Base-by-base conservation (phyloP, 768 basidiomycete genomes). In the Lactarius hengduanensis region DNA sequence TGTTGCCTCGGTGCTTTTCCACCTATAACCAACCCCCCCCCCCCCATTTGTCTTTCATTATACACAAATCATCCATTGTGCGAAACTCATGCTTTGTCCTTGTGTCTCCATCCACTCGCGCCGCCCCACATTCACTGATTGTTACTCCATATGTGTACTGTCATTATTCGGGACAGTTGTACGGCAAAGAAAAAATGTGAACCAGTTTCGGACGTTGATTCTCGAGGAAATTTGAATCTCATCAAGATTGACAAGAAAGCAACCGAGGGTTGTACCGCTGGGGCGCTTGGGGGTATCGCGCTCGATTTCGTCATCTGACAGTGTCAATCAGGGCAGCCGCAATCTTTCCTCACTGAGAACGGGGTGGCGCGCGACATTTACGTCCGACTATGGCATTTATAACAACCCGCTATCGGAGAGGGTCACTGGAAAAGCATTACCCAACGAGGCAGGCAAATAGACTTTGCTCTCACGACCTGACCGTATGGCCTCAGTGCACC, bases 81-180 rank as follows among this genome's bases (percentile, higher is more conserved):
- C 65, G 61, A 58, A 67, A 50, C 40, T 59, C 66, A 54, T 63
- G 26, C 50, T 8, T 69, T 55, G 20, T 20, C 32, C 5, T 40
- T 57, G 32, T 69, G 53, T 64, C 50, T 26, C 26, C 63, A 60
- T 59, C 53, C 50, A 54, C 36, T 53, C 20, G 53, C 59, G 40
- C 53, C 41, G 34, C 38, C 53, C 34, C 54, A 53, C 36, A 57
- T 53, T 32, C 59, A 50, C 57, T 60, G 59, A 66, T 66, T 62
- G 57, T 62, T 66, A 43, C 47, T 69, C 71, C 76, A 55, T 75
- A 77, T 62, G 64, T 58, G 70, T 71, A 71, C 70, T 62, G 69
- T 61, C 67, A 43, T 64, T 38, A 65, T 71, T 62, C 65, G 61
- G 53, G 66, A 67, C 66, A 63, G 50, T 45, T 67, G 66, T 67